phyloP scores from a whole-genome alignment of 192 early-diverging fungal genomes.

The Coemansia sp. region DNA sequence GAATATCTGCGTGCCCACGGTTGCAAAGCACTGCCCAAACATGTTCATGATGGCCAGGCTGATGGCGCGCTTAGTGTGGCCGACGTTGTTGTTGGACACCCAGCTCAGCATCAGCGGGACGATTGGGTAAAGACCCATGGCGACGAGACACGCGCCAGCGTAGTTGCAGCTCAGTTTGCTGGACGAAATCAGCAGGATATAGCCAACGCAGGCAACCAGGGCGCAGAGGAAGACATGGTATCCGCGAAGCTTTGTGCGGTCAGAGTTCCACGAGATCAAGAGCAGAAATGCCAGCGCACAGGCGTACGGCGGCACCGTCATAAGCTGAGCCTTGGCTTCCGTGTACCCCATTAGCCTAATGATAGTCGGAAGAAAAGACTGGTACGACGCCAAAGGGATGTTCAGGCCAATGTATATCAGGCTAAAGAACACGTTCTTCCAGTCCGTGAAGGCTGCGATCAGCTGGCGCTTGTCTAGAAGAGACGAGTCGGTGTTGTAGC shows the following conservation, averaged over 20 bases:
- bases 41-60: slow-evolving; percentile 64
- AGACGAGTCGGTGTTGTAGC: slow-evolving; percentile 40
- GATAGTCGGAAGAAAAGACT: slow-evolving; percentile 70
- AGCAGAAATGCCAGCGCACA: slow-evolving; percentile 44
- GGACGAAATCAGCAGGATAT: slow-evolving; percentile 46
- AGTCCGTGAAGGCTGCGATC: slow-evolving; percentile 48
- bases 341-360: slow-evolving; percentile 65
- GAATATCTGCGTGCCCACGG: slow-evolving; percentile 73
- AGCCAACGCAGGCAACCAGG: slow-evolving; percentile 31
- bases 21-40: slow-evolving; percentile 71
- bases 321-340: slow-evolving; percentile 49
- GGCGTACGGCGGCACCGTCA: slow-evolving; percentile 56
- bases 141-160: slow-evolving; percentile 47
- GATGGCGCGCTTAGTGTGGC: slow-evolving; percentile 70
- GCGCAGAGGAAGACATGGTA: slow-evolving; percentile 43
- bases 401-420: slow-evolving; percentile 63
- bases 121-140: slow-evolving; percentile 51
- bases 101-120: slow-evolving; percentile 63
- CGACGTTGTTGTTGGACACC: slow-evolving; percentile 66
- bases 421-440: slow-evolving; percentile 55
- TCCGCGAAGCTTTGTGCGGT: slow-evolving; percentile 50
- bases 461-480: slow-evolving; percentile 50
- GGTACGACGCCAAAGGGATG: slow-evolving; percentile 63
- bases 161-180: slow-evolving; percentile 38
- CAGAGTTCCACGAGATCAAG: slow-evolving; percentile 49